Conservation (phyloP, 768 basidiomycete species). For the Aureoboletus auriporus region DNA sequence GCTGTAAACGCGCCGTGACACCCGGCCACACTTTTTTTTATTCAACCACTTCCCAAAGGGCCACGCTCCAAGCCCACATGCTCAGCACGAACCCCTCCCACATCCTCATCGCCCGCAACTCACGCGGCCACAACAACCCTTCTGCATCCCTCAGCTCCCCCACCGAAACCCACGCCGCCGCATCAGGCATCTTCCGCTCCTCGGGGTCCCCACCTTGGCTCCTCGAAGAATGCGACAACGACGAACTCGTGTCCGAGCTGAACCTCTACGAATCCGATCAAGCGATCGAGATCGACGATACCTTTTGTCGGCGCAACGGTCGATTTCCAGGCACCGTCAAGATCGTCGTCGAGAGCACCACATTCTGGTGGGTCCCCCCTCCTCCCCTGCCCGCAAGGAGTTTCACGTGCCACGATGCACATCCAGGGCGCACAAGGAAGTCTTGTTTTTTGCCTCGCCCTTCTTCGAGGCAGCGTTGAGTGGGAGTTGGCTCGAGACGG, state of each 20-base stretch:
- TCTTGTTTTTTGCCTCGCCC: conserved; percentile 88
- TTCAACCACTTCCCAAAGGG: too few relatives aligned
- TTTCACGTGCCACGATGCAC: conserved; percentile 5
- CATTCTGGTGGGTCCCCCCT: conserved; percentile 70
- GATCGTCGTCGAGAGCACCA: conserved; percentile 83
- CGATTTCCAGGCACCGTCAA: conserved; percentile 84
- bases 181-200: conserved; percentile 78
- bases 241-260: conserved; percentile 66
- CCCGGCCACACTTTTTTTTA: too few relatives aligned
- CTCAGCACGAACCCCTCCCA: conserved; percentile 64
- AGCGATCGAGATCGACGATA: conserved; percentile 75
- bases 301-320: conserved; percentile 59
- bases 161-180: conserved; percentile 85
- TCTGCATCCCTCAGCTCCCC: conserved; percentile 80
- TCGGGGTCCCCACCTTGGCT: conserved; percentile 77
- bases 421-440: conserved; percentile 83
- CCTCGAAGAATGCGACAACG: conserved; percentile 69
- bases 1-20: too few relatives aligned
- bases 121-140: conserved; percentile 69
- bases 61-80: not conserved
- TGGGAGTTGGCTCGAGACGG: conserved; percentile 90
- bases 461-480: conserved; percentile 91
- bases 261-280: conserved; percentile 64
- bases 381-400: not conserved
- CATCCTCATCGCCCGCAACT: conserved; percentile 85